Evolutionary conservation across 306 rosid genomes (phyloP), one percentile per base, ranked within the genome.

Genomic region (Urtica urens): DNA sequence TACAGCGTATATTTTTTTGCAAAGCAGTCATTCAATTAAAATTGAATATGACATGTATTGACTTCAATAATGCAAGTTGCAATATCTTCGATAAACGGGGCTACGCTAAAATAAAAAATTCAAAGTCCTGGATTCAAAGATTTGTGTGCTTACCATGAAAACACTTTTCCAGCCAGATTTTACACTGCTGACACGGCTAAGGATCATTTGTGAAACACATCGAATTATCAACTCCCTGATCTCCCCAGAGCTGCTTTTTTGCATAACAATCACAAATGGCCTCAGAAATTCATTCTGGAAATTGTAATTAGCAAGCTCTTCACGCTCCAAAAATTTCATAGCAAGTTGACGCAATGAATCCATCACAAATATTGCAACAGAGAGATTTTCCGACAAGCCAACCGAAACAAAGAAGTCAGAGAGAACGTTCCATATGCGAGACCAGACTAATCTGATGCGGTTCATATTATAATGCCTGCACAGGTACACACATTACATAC

Each of bases 121-220:
- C 22, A 25, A 4, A 5, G 33, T 18, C 23, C 33, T 17, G 28
- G 16, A 39, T 28, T 41, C 31, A 25, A 38, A 18, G 23, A 16
- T 30, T 31, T 59, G 24, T n/a, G 31, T 23, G 43, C 57, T 15
- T 85, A 92, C 99, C 99, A 75, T 70, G 53, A 92, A 82, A 73
- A 92, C 99, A 65, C 99, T 92, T 75, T 85, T 92, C 99, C 99
- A 92, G 63, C 99, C 99, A 53, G 99, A 92, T 70, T 92, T 92
- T 77, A 92, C 99, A 48, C 85, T 80, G 57, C 64, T 73, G 75
- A 92, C 99, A 38, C 99, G 93, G 62, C 93, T 82, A 72, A 92
- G 99, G 69, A 92, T 94, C 99, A 92, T 92, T 71, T 92, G 99
- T 39, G 99, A 92, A 70, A 92, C 82, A 66, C 99, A 92, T 47